Base-by-base conservation (phyloP, 2,329 filamentous ascomycete genomes). In the Cladosporium halotolerans region DNA sequence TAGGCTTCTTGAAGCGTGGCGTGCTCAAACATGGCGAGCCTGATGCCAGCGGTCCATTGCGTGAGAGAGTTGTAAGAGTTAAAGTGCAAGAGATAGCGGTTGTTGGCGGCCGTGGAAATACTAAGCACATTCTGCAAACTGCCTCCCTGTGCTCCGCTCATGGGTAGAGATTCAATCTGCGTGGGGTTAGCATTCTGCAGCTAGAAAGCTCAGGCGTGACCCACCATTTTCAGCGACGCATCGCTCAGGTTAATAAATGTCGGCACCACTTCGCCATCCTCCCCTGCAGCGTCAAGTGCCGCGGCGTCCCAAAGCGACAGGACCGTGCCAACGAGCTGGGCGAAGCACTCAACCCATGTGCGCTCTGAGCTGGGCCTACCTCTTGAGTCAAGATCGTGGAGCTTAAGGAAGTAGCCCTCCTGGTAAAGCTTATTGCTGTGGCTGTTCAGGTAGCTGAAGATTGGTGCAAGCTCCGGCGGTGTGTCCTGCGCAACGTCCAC, bases 221-320 rank as follows among this genome's bases (percentile, higher is more conserved):
- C 36, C 47, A 96, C 93, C 90, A 97, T 96, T 72, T 95, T 96
- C 63, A 99, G 90, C 0, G 93, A 96, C 16, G 93, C 93, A 78
- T 99, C 93, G 6, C 93, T 95, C 55, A 99, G 74, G 66, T 99
- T 99, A 70, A 99, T 91, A 68, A 96, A 99, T 47, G 88, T 93
- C 32, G 90, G 89, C 40, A 92, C 76, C 45, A 95, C 88, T 66
- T 95, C 88, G 59, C 85, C 87, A 63, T 93, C 83, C 62, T 89
- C 85, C 34, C 88, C 89, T 10, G 89, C 91, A 38, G 83, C 84
- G 73, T 99, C 93, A 55, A 97, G 79, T 68, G 93, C 90, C 59
- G 88, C 84, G 19, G 92, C 91, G 72, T 99, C 92, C 93, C 93
- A 99, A 46, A 97, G 75, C 6, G 93, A 96, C 54, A 99, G 75